Conservation (phyloP, 2,329 filamentous ascomycete species). For the Phialophora verrucosa region DNA sequence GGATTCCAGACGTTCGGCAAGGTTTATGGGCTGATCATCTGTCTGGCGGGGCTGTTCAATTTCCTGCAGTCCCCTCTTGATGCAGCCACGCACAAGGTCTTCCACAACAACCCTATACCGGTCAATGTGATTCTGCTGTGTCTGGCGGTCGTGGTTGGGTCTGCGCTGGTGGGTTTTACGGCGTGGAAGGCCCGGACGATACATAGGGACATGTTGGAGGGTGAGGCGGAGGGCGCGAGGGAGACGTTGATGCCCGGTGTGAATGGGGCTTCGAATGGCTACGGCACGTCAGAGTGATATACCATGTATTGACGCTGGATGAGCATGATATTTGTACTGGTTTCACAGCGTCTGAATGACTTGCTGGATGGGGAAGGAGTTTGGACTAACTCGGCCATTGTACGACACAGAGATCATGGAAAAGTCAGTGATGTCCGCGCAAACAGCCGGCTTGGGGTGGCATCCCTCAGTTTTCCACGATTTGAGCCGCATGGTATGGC, state of each 20-base stretch:
- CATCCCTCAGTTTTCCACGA: neutral
- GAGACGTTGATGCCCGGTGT: constrained; percentile 38
- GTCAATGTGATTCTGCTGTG: constrained; percentile 73
- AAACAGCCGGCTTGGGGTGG: neutral
- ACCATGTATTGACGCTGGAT: neutral
- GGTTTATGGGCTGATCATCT: constrained; percentile 92
- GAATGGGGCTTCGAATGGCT: constrained; percentile 33
- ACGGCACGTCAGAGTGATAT: constrained; percentile 32
- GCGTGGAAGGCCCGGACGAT: constrained; percentile 52
- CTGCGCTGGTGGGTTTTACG: constrained; percentile 67
- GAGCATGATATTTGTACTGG: neutral
- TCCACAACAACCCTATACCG: constrained; percentile 73
- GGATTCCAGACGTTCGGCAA: constrained; percentile 90
- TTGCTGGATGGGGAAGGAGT: neutral
- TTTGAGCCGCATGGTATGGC: neutral
- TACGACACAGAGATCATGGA: neutral
- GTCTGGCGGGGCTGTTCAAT: constrained; percentile 80
- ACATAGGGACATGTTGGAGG: constrained; percentile 38
- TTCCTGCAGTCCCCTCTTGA: constrained; percentile 83
- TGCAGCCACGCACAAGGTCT: constrained; percentile 74
- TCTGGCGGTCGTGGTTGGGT: constrained; percentile 68
- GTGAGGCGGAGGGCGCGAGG: constrained; percentile 39
- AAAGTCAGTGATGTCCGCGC: neutral
- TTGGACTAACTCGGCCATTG: neutral
- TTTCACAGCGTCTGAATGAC: neutral